Evolutionary conservation across 306 rosid species (phyloP), one percentile per base, ranked within the genome.

Genomic region (Gastrolobium villosum): DNA sequence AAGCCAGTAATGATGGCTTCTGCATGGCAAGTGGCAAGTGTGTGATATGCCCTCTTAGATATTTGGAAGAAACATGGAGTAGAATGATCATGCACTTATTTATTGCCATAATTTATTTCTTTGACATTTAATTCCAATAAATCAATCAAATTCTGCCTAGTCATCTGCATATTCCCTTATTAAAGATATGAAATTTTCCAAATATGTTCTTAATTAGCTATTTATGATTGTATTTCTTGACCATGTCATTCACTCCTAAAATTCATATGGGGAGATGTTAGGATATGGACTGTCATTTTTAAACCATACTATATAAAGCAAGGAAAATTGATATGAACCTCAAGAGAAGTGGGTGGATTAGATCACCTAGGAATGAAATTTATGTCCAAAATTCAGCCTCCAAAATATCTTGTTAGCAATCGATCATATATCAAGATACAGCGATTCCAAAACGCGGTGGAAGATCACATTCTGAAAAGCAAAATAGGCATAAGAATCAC

Each of bases 1-100:
- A 88, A 90, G 78, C 84, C 91, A 6, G 74, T 86, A n/a, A 83
- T 91, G 82, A 85, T 93, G 83, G 91, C 96, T 64, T 88, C 96
- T n/a, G 94, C 90, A 37, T 90, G 98, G 96, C 87, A 88, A 79
- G 93, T 81, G 13, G 65, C 85, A 83, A 82, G 80, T 80, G 35
- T 70, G 62, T 78, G 50, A 76, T 15, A 62, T 75, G 45, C 56
- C 82, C 73, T 77, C 70, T 62, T 75, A 30, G 32, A 44, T 4
- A 10, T 8, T 37, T 34, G 41, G 82, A 69, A 56, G 66, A 48
- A 28, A 49, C 9, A 4, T 50, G 57, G 10, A 35, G 28, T 1
- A 74, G 48, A 76, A 77, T 70, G 41, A 30, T 70, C 20, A 40
- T 55, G 35, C 53, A 28, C 52, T 70, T 68, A 50, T 57, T 69